A percentile compares a stretch with the other conserved stretches of the same genome.
These are phyloP conservation scores for Solanum hybrid DNA, from an alignment of 305 asterid genomes.

Conservation along the genomic window DNA sequence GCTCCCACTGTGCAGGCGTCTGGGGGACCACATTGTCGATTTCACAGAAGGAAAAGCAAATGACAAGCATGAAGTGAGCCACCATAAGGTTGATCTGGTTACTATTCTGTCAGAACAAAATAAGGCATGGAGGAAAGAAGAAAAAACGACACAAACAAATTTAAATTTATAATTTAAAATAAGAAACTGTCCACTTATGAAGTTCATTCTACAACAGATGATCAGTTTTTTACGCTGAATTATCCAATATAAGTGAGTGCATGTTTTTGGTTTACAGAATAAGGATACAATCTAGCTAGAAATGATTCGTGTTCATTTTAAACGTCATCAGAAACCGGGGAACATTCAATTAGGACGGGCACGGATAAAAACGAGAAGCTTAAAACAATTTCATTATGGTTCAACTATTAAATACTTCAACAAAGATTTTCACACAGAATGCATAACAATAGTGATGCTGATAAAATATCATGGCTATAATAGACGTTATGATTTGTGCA, in stretches of 20 bases:
- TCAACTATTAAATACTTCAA: neutral
- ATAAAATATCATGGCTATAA: neutral
- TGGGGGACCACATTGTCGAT: neutral
- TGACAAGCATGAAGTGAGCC: neutral
- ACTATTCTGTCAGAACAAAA: neutral
- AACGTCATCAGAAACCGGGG: neutral
- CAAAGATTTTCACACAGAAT: neutral
- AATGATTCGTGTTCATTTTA: neutral
- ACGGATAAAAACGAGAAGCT: neutral
- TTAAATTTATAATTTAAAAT: neutral
- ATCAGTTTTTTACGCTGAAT: neutral
- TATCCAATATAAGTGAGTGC: neutral
- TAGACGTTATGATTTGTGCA: neutral
- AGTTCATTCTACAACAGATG: neutral
- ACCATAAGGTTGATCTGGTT: neutral
- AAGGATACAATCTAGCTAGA: neutral
- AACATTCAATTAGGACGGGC: neutral
- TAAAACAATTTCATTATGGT: neutral
- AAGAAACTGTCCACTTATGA: neutral
- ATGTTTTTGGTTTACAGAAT: neutral
- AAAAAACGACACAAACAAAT: neutral
- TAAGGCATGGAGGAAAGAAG: neutral
- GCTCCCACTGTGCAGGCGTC: neutral
- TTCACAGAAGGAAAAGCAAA: neutral
- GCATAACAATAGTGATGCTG: neutral